Evolutionary conservation across 108 stramenopile species (phyloP).

Genomic region (Pseudonitzschia delicatissima): DNA sequence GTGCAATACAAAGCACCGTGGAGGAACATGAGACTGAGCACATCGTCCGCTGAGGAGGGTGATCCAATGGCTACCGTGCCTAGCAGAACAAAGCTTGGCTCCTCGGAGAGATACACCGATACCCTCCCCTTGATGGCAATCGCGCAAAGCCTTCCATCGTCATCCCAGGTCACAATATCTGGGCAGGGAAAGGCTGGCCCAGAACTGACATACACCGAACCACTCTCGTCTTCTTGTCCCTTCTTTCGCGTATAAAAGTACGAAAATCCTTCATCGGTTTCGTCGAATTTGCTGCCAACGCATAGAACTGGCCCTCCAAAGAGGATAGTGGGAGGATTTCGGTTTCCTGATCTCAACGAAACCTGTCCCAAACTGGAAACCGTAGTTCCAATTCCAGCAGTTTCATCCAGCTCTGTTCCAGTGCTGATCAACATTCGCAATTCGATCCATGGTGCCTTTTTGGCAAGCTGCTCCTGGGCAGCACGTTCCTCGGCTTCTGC

Average conservation of each 20-base stretch:
- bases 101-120: constrained; percentile 64
- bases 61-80: constrained; percentile 49
- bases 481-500: constrained; percentile 4
- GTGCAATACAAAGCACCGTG: constrained; percentile 78
- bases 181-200: constrained; percentile 80
- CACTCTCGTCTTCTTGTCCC: constrained; percentile 46
- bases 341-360: constrained; percentile 64
- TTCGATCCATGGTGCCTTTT: constrained; percentile 52
- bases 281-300: constrained; percentile 48
- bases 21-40: constrained; percentile 67
- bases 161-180: constrained; percentile 78
- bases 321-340: constrained; percentile 52
- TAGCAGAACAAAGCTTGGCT: constrained; percentile 60
- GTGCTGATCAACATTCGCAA: constrained; percentile 53
- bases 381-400: constrained; percentile 53
- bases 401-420: constrained; percentile 43
- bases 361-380: constrained; percentile 55
- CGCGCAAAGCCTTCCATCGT: constrained; percentile 71
- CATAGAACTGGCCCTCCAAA: constrained; percentile 85
- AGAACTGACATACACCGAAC: constrained; percentile 49
- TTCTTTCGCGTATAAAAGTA: constrained; percentile 73
- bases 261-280: constrained; percentile 50
- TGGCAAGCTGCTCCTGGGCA: constrained; percentile 15
- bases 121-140: constrained; percentile 57
- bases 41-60: constrained; percentile 19